Base-by-base conservation (phyloP, 352 stramenopile species). In the Peronospora belbahrii region DNA sequence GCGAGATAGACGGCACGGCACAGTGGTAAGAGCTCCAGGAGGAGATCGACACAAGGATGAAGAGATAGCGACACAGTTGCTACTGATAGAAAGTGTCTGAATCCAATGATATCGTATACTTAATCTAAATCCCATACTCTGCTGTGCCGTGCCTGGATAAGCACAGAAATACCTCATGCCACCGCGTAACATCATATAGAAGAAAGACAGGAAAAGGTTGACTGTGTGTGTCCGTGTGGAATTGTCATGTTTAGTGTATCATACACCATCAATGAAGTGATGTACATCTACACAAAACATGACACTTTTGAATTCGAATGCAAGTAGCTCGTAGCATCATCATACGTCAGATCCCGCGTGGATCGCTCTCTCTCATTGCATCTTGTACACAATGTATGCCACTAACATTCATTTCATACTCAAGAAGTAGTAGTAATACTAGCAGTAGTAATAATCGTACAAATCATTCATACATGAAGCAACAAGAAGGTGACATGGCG, bases 151-250 rank as follows among this genome's bases (percentile, higher is more conserved):
- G 20, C 50, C 28, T 19, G 28, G 25, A 46, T 14, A 37, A 19
- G 34, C 42, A 41, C 24, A 46, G 22, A 55, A 74, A 44, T 85
- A 85, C 73, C 73, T 85, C 62, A 65, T 73, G 61, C 61, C 69
- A 20, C 46, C 52, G 57, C 72, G 69, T 33, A 77, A 54, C 61
- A 77, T 73, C 66, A 74, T 81, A 1, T n/a, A 44, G 20, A 19
- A 3, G 22, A 6, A 11, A 45, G 18, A 27, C 9, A 1, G 1
- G 4, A 28, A 10, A 28, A 28, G 8, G 3, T n/a, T n/a, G n/a
- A n/a, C n/a, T n/a, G n/a, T n/a, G 0, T 3, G 11, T 28, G 24
- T 28, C 30, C 27, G 27, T 15, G 11, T 6, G 0, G 11, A 14
- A 15, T 11, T 33, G 27, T 33, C 27, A 11, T 33, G 8, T 33